These are phyloP conservation scores for Gossypium bickii DNA, from an alignment of 345 rosid genomes.

Conservation along the genomic window DNA sequence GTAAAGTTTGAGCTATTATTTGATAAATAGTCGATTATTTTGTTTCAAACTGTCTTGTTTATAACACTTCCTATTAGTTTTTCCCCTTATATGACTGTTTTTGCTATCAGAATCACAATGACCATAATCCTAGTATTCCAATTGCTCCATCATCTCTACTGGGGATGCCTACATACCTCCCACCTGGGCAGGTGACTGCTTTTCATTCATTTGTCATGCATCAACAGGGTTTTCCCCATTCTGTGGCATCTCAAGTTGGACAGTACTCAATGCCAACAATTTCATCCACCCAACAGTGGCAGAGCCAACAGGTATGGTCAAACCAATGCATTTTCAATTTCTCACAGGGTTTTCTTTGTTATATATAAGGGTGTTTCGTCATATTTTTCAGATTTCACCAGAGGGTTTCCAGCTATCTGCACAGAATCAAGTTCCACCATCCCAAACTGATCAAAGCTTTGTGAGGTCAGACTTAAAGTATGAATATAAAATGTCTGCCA, in stretches of 20 bases:
- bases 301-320: conserved; percentile 59
- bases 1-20: background rate
- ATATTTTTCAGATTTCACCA: conserved; percentile 41
- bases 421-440: conserved; percentile 45
- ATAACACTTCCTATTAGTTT: background rate
- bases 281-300: conserved; percentile 59
- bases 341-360: background rate
- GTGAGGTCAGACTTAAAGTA: conserved; percentile 48
- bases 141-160: conserved; percentile 35
- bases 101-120: conserved; percentile 26
- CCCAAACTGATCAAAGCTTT: conserved; percentile 49
- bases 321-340: conserved; percentile 9
- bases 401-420: conserved; percentile 46
- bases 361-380: background rate
- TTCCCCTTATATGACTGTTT: background rate
- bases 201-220: conserved; percentile 75
- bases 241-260: conserved; percentile 58
- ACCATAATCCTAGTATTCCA: conserved; percentile 47
- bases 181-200: conserved; percentile 72
- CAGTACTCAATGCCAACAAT: conserved; percentile 47
- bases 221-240: conserved; percentile 66
- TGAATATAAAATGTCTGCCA: conserved; percentile 48
- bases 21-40: background rate
- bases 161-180: conserved; percentile 63
- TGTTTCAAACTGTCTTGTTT: background rate